Percentiles rank a stretch among this genome's conserved stretches.
phyloP scores from a whole-genome alignment of 345 rosid species.

The Eucalyptus marginata region DNA sequence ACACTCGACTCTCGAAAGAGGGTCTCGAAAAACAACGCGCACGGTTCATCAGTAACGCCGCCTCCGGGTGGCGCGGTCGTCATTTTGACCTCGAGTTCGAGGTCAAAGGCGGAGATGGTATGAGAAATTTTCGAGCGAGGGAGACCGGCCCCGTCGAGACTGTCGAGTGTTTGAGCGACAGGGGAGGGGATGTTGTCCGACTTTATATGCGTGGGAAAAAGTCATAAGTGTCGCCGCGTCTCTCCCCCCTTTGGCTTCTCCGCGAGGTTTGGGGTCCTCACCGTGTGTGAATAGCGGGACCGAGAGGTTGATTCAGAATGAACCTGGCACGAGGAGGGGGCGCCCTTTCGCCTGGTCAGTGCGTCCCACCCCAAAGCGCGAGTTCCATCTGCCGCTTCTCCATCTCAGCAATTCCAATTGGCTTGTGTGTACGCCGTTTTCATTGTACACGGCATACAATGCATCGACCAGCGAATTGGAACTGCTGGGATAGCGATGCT shows the following conservation, averaged over 20 bases:
- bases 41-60: not conserved
- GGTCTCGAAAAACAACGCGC: not conserved
- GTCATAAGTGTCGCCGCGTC: not conserved
- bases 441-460: not conserved
- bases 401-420: not conserved
- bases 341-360: not conserved
- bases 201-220: not conserved
- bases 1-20: not conserved
- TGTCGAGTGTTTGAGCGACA: too few relatives aligned
- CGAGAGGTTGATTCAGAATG: not conserved
- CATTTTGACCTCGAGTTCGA: not conserved
- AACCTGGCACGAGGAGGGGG: not conserved
- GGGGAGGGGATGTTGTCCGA: not conserved
- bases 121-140: not conserved
- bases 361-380: rapidly evolving
- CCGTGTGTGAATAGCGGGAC: too few relatives aligned
- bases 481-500: not conserved
- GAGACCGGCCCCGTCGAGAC: too few relatives aligned
- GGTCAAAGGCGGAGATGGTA: not conserved
- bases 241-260: too few relatives aligned
- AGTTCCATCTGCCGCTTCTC: not conserved
- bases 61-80: not conserved
- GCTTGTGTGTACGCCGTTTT: not conserved
- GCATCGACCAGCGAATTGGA: not conserved
- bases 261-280: not conserved